These are phyloP conservation scores for Ogataea dorogensis DNA, from an alignment of 805 yeast genomes.

Conservation along the genomic window DNA sequence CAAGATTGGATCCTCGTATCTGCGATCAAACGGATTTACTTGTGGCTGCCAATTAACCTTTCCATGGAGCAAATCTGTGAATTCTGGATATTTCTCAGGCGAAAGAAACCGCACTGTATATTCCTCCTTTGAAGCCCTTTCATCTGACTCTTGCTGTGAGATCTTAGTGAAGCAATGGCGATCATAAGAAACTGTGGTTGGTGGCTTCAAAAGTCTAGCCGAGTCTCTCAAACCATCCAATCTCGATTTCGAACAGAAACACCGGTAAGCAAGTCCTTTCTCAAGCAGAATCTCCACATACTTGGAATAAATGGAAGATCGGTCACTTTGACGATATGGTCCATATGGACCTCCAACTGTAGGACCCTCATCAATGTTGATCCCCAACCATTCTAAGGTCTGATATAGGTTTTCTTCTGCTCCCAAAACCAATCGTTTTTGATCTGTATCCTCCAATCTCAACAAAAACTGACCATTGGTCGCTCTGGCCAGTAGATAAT, in stretches of 20 bases:
- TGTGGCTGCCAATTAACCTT: slow-evolving; percentile 75
- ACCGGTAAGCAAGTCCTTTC: slow-evolving; percentile 76
- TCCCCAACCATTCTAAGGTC: slow-evolving; percentile 73
- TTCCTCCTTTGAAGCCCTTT: slow-evolving; percentile 35
- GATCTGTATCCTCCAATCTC: slow-evolving; percentile 93
- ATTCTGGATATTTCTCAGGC: slow-evolving; percentile 65
- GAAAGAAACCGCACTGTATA: slow-evolving; percentile 72
- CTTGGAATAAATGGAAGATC: slow-evolving; percentile 62
- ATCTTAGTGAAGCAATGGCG: slow-evolving; percentile 62
- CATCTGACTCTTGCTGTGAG: slow-evolving; percentile 40
- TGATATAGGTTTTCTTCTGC: slow-evolving; percentile 83
- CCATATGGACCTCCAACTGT: slow-evolving; percentile 71
- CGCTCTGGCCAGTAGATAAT: slow-evolving; percentile 73
- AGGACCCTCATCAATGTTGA: slow-evolving; percentile 84
- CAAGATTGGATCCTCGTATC: slow-evolving; percentile 88
- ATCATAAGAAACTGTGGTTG: slow-evolving; percentile 90
- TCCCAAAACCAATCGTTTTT: slow-evolving; percentile 67
- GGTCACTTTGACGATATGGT: slow-evolving; percentile 84
- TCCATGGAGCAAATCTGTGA: slow-evolving; percentile 80
- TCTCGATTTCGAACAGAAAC: slow-evolving; percentile 83
- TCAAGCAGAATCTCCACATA: slow-evolving; percentile 58
- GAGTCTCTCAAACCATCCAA: slow-evolving; percentile 64
- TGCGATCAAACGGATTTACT: slow-evolving; percentile 59
- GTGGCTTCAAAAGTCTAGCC: slow-evolving; percentile 75
- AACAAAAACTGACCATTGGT: slow-evolving; percentile 81